Evolutionary conservation across 1,284 basidiomycete species (phyloP).

Genomic region (Ganoderma resinaceum): DNA sequence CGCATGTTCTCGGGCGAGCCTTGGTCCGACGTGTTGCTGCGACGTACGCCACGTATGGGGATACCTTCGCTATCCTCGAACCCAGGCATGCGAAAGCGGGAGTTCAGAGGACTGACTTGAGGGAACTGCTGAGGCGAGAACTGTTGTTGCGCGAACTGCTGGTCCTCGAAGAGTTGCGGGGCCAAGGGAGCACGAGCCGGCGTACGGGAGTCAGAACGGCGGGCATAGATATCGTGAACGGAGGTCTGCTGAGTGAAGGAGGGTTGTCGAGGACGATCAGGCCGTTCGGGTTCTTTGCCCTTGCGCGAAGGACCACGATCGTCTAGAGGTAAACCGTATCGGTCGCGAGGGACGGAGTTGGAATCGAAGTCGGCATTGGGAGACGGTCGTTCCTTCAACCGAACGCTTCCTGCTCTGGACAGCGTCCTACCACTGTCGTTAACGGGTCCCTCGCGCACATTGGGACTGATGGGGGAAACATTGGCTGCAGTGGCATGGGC

Average conservation of each 20-base stretch:
- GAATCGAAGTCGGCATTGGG: conserved; percentile 23
- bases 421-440: conserved; percentile 24
- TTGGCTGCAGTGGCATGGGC: conserved; percentile 33
- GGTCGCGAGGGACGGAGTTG: conserved; percentile 23
- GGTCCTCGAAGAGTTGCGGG: conserved; percentile 22
- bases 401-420: conserved; percentile 30
- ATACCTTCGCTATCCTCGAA: conserved; percentile 29
- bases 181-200: conserved; percentile 16
- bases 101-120: conserved; percentile 16
- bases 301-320: conserved; percentile 25
- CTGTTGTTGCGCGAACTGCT: conserved; percentile 20
- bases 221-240: conserved; percentile 27
- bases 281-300: conserved; percentile 24
- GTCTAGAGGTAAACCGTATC: conserved; percentile 21
- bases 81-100: conserved; percentile 15
- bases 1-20: conserved; percentile 35
- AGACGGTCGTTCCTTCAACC: conserved; percentile 23
- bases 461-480: conserved; percentile 26
- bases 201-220: conserved; percentile 24
- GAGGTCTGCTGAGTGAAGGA: conserved; percentile 19
- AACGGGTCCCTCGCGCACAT: conserved; percentile 22
- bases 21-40: conserved; percentile 29
- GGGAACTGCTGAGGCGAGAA: conserved; percentile 12
- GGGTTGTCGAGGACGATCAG: conserved; percentile 23
- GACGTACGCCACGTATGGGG: conserved; percentile 23